Evolutionary conservation across 83 land plant species (phyloP), one percentile per base, ranked within the genome.

Genomic region (Picea abies): DNA sequence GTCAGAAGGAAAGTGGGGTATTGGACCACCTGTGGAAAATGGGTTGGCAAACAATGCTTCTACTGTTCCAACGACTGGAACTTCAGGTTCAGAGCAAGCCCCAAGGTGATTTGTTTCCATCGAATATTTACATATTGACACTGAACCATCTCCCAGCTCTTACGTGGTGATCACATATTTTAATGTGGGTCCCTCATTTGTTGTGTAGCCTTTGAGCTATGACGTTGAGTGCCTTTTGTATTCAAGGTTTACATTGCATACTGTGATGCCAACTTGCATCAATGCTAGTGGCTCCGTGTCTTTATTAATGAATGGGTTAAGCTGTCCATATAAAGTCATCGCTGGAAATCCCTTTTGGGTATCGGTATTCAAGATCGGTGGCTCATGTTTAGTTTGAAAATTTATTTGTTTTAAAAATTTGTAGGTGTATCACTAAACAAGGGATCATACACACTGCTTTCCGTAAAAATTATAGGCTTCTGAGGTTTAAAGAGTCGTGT

Each of bases 31-130:
- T 32, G 22, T 84, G 32, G 98, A 96, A 25, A 96, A 96, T 72
- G 98, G 98, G 1, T 84, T 95, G 62, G 84, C 93, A 44, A 88
- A 88, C 76, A 86, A 90, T 70, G 71, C 86, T 76, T 81, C 94
- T 61, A 58, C 91, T 20, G 88, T 93, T 52, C 88, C 88, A 37
- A 70, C 90, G 35, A 83, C 87, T 83, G 94, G 93, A 72, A 86
- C 86, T 39, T 83, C 96, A 66, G 86, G 87, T 47, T 87, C 93
- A 79, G 98, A 95, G 76, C 98, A 93, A 80, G 86, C 88, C n/a
- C 91, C 91, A 80, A 91, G 96, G 82, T 94, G 60, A 58, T 56
- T 58, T 15, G 60, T 58, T 58, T 58, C 60, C 15, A 58, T 58
- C 16, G 60, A 58, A 58, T 58, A 58, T 77, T 47, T 26, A 4